Conservation (phyloP, 208 protist species). For the Acanthamoeba culbertsoni region DNA sequence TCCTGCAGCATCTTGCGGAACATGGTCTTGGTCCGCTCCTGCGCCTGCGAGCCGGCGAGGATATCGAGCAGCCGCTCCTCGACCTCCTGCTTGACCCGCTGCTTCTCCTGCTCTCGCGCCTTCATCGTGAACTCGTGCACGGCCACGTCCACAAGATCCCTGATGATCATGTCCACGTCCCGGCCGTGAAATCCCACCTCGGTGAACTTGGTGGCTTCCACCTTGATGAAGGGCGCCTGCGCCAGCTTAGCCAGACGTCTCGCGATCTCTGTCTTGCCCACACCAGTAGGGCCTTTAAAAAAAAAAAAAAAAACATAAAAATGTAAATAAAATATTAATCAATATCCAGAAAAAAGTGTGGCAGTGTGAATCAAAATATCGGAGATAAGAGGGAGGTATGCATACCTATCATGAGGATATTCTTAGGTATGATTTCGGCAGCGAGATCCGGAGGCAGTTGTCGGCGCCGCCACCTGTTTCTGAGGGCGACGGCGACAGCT, state of each 20-base stretch:
- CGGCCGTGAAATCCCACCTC: conserved; percentile 91
- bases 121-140: conserved; percentile 85
- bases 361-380: too few species aligned
- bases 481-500: conserved; percentile 94
- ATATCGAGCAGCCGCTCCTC: conserved; percentile 81
- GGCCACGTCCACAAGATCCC: conserved; percentile 94
- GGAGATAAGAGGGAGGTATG: too few species aligned
- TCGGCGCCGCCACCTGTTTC: conserved; percentile 61
- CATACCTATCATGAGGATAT: conserved; percentile 83
- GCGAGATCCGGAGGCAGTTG: conserved; percentile 50
- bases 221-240: conserved; percentile 97
- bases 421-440: conserved; percentile 80
- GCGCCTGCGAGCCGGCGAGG: conserved; percentile 60
- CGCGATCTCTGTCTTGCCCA: conserved; percentile 92
- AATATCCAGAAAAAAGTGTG: background rate
- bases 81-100: conserved; percentile 88
- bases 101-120: conserved; percentile 79
- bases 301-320: background rate
- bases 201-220: conserved; percentile 98
- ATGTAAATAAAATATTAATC: background rate
- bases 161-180: conserved; percentile 96
- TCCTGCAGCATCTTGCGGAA: conserved; percentile 93
- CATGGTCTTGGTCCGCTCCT: background rate
- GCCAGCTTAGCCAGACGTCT: conserved; percentile 95
- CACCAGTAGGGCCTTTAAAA: conserved; percentile 78